These are phyloP conservation scores for Wickerhamiella parazyma DNA, from an alignment of 805 yeast genomes.

Conservation along the genomic window DNA sequence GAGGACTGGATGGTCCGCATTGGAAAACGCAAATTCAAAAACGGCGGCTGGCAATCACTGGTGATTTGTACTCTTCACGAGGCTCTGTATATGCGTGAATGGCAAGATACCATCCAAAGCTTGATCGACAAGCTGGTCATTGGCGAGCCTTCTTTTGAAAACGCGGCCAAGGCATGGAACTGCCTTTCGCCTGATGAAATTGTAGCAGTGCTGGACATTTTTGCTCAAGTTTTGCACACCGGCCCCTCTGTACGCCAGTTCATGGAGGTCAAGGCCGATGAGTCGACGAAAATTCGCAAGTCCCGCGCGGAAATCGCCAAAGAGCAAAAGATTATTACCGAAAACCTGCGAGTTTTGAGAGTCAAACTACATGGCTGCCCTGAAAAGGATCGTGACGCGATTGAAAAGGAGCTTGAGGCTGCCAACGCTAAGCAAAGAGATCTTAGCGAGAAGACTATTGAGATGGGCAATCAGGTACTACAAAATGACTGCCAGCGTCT, in stretches of 20 bases:
- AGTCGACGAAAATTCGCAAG: constrained; percentile 46
- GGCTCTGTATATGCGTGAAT: constrained; percentile 44
- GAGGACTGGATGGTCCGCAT: constrained; percentile 64
- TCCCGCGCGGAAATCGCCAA: constrained; percentile 51
- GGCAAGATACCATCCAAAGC: constrained; percentile 35
- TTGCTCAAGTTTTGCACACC: constrained; percentile 48
- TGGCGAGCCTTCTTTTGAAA: constrained; percentile 27
- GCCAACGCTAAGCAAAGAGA: constrained; percentile 29
- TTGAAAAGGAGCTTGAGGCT: constrained; percentile 25
- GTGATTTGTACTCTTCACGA: constrained; percentile 57
- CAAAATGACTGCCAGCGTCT: constrained; percentile 58
- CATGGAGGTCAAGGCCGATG: constrained; percentile 58
- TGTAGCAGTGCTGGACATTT: constrained; percentile 42
- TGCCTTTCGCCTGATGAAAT: constrained; percentile 40
- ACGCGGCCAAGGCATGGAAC: constrained; percentile 44
- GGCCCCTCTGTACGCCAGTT: constrained; percentile 46
- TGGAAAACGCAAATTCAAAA: constrained; percentile 57
- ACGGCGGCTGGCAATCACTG: constrained; percentile 76
- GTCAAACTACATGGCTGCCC: constrained; percentile 23
- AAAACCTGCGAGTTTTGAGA: constrained; percentile 36
- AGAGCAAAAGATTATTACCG: constrained; percentile 42
- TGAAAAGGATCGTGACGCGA: not conserved
- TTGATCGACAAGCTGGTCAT: constrained; percentile 50
- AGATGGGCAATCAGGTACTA: constrained; percentile 43
- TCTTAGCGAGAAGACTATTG: constrained; percentile 35